Evolutionary conservation across 2,329 filamentous ascomycete genomes (phyloP), one percentile per base, ranked within the genome.

Genomic region (Penicillium sclerotigenum): DNA sequence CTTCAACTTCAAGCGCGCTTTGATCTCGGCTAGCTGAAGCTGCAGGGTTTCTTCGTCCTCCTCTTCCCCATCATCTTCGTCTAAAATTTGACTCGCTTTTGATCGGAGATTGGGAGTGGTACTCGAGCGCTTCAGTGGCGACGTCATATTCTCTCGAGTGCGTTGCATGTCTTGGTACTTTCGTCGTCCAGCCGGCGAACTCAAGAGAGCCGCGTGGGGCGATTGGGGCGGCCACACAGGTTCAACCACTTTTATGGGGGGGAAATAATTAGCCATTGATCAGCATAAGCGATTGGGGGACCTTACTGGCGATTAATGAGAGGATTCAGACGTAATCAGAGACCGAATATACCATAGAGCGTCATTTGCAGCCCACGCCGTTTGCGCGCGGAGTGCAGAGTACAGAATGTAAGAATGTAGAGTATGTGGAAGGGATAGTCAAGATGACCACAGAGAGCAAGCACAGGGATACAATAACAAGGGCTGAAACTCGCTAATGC

Each of bases 1-100:
- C 74, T 97, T 97, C 61, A 97, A 75, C 73, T 88, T 94, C 50
- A 97, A 76, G 58, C 88, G 87, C 7, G 92, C 91, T 73, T 97
- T 87, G 56, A 99, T 96, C 53, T 90, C 91, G 61, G 92, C 87
- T 5, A 97, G 78, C 71, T 96, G 87, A 59, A 99, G 77, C 68
- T 95, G 85, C 33, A 97, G 76, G 1, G 86, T 95, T 77, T 97
- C 92, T 72, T 97, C 93, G 64, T 96, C 92, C 7, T 95, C 83
- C n/a, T 84, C 82, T 9, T 81, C 88, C 5, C 84, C 81, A 2
- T 85, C 81, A 4, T 79, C 76, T 5, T 68, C 71, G 47, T 56
- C 67, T 61, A 74, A 54, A n/a, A 72, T 62, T 20, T 69, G 67
- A 20, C 65, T 59, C 29, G 71, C 65, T 56, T 68, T 73, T 14